Percentiles rank a stretch among this genome's conserved stretches.
Conservation (phyloP, 2,329 filamentous ascomycete species). For the Aspergillus sclerotialis region DNA sequence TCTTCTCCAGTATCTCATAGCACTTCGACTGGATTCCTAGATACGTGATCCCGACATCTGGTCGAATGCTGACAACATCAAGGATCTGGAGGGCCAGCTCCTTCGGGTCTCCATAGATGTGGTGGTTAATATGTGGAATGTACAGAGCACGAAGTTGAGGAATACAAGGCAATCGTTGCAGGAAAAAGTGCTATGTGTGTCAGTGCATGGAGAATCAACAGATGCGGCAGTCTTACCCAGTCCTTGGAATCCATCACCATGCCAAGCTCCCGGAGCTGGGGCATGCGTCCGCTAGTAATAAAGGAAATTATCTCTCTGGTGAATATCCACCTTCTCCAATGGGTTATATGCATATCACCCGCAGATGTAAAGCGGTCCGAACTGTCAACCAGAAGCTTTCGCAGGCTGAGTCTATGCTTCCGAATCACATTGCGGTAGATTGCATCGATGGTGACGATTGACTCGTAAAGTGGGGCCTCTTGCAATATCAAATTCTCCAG, state of each 20-base stretch:
- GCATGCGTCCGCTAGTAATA: conserved; percentile 71
- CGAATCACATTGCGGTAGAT: conserved; percentile 66
- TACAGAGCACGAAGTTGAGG: conserved; percentile 65
- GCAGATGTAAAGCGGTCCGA: conserved; percentile 47
- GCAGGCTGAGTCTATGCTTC: conserved; percentile 63
- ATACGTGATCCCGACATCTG: conserved; percentile 70
- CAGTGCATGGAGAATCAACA: too few species aligned
- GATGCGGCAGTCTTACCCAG: conserved; percentile 67
- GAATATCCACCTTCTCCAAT: conserved; percentile 66
- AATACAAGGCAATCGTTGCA: conserved; percentile 65
- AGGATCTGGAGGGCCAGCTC: conserved; percentile 71
- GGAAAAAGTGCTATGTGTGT: conserved; percentile 62
- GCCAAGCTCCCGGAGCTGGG: conserved; percentile 61
- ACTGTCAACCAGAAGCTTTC: conserved; percentile 68
- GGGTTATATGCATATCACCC: conserved; percentile 28
- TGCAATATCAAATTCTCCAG: conserved; percentile 75
- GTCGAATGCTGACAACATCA: conserved; percentile 68
- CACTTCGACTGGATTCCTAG: conserved; percentile 71
- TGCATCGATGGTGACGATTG: conserved; percentile 58
- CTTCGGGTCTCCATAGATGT: conserved; percentile 55
- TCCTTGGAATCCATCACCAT: conserved; percentile 67
- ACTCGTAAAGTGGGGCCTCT: conserved; percentile 51
- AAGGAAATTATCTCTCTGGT: conserved; percentile 63
- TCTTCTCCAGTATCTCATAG: conserved; percentile 68
- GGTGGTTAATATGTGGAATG: conserved; percentile 60